Base-by-base conservation (phyloP, 2,329 filamentous ascomycete genomes). In the Ampelomyces quisqualis region DNA sequence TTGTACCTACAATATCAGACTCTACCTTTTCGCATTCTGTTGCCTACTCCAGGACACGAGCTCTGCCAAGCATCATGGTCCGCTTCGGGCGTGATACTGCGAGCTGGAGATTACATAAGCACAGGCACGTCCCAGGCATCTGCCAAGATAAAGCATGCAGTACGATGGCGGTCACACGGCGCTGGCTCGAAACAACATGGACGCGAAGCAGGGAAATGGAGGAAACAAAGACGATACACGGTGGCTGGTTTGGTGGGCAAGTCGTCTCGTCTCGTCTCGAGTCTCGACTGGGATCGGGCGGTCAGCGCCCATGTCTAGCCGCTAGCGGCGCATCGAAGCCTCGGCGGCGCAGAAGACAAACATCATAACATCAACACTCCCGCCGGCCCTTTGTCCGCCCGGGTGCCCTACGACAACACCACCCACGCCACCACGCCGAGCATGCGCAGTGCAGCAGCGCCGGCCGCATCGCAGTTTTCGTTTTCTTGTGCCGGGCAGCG, bases 51-150 rank as follows among this genome's bases (percentile, higher is more conserved):
- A 15, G 35, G 20, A 28, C 22, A 30, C 13, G 31, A 35, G 38
- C 33, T 31, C 18, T 23, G 53, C 60, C 58, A 62, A 62, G 55
- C 33, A 18, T 15, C 27, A 20, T 38, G 30, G 34, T 59, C 55
- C 49, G 20, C 46, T 55, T 59, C 44, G 41, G 47, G 58, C 39
- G 14, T 43, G 32, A 55, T 50, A 60, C 41, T 46, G 60, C 56
- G 60, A 60, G 38, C 40, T n/a, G 33, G 7, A 7, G n/a, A 17
- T 38, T 2, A 34, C 22, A 20, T 21, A 24, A 35, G 32, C 36
- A 20, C 21, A 34, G 10, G 26, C 11, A 11, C 15, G 21, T 28
- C 5, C 7, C 5, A 18, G 21, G 27, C 20, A 14, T 14, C 36
- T 31, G 28, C 11, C 20, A n/a, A 21, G 9, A 27, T 10, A 17